A percentile compares a stretch with the other conserved stretches of the same genome.
Conservation (phyloP, 371 early-diverging fungal species). For the Mucor velutinosus region DNA sequence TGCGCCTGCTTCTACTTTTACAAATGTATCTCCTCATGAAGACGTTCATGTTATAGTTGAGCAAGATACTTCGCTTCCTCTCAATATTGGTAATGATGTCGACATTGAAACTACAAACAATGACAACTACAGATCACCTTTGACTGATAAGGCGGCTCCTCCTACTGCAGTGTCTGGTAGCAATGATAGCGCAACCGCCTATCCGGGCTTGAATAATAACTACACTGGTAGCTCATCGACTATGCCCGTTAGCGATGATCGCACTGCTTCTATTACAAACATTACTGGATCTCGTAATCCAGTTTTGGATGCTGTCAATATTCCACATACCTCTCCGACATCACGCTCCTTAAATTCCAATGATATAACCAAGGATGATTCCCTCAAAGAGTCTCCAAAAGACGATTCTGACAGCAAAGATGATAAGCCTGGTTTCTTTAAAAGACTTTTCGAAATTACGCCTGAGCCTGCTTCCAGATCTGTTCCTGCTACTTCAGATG, state of each 20-base stretch:
- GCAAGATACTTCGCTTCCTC: neutral
- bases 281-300: neutral
- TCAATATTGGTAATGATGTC: neutral
- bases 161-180: neutral
- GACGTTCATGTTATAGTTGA: neutral
- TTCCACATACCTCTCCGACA: neutral
- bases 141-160: neutral
- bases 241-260: neutral
- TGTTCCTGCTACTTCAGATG: neutral
- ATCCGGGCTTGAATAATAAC: neutral
- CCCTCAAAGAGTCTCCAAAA: neutral
- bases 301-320: neutral
- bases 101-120: neutral
- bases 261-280: neutral
- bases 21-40: neutral
- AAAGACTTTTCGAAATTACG: neutral
- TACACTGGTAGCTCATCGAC: neutral
- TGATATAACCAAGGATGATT: neutral
- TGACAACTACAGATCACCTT: neutral
- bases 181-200: neutral
- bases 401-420: neutral
- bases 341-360: neutral
- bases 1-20: neutral
- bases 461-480: neutral
- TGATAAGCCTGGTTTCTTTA: neutral